Evolutionary conservation across 2,329 filamentous ascomycete species (phyloP).

Genomic region (Chalaropsis thielavioides): DNA sequence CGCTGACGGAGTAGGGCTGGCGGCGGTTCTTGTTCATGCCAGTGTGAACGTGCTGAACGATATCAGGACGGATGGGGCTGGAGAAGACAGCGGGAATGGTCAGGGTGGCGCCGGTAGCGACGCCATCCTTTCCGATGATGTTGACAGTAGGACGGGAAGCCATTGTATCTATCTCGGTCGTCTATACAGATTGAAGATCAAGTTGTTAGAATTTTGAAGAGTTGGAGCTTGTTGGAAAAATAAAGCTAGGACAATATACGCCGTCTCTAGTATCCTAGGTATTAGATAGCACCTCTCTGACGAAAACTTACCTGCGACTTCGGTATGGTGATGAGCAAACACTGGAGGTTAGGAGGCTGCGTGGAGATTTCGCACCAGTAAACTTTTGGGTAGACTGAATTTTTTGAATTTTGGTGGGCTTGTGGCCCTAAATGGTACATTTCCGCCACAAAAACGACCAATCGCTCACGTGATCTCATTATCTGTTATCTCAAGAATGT

Average conservation of each 20-base stretch:
- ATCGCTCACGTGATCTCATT: conserved; percentile 7
- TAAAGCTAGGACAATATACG: not conserved
- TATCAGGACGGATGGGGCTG: conserved; percentile 94
- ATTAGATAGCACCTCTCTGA: not conserved
- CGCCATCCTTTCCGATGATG: conserved; percentile 92
- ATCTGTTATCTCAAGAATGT: conserved; percentile 8
- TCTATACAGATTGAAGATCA: conserved; percentile 22
- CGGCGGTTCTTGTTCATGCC: conserved; percentile 99
- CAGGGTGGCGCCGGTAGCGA: conserved; percentile 75
- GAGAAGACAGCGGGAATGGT: conserved; percentile 94
- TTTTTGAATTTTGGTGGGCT: conserved; percentile 17
- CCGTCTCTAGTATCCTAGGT: not conserved
- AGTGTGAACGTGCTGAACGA: conserved; percentile 97
- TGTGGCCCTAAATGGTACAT: conserved; percentile 18
- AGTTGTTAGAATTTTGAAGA: conserved; percentile 14
- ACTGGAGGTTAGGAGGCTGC: conserved; percentile 16
- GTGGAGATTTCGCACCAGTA: conserved; percentile 16
- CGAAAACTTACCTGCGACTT: conserved; percentile 16
- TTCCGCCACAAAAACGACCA: conserved; percentile 12
- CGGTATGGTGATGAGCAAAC: conserved; percentile 18
- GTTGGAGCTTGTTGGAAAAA: not conserved
- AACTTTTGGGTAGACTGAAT: conserved; percentile 16
- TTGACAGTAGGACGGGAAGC: conserved; percentile 95
- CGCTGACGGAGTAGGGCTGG: conserved; percentile 97
- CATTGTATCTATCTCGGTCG: conserved; percentile 44